These are phyloP conservation scores for Schizosaccharomyces pombe DNA, from an alignment of 805 yeast species.

Conservation along the genomic window DNA sequence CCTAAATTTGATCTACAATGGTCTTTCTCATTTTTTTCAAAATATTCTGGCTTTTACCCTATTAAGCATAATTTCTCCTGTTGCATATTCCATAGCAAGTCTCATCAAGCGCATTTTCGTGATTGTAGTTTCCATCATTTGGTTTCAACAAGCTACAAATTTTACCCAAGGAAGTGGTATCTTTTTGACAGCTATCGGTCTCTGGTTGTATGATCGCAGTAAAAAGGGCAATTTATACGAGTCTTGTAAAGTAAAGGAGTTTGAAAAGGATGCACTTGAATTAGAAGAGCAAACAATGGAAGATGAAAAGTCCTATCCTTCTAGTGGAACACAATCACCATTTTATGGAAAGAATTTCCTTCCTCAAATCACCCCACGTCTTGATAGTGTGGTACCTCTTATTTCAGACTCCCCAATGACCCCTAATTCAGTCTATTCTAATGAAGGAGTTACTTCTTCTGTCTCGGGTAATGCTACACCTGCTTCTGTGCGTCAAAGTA, in stretches of 20 bases:
- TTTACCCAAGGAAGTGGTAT: slow-evolving; percentile 21
- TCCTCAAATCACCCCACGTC: neutral
- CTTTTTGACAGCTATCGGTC: slow-evolving; percentile 13
- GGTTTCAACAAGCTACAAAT: slow-evolving; percentile 25
- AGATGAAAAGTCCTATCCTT: neutral
- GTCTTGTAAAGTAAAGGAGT: neutral
- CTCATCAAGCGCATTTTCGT: slow-evolving; percentile 74
- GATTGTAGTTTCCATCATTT: slow-evolving; percentile 51
- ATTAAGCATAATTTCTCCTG: slow-evolving; percentile 58
- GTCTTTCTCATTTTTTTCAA: slow-evolving; percentile 57
- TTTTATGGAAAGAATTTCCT: neutral
- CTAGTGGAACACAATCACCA: neutral
- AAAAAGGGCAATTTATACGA: neutral
- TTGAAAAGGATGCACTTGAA: neutral
- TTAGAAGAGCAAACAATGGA: neutral
- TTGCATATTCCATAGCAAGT: slow-evolving; percentile 67
- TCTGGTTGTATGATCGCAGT: slow-evolving; percentile 5
- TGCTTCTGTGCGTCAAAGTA: too few relatives aligned
- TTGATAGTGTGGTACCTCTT: neutral
- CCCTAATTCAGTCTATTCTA: neutral
- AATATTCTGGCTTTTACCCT: slow-evolving; percentile 62
- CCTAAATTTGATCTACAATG: slow-evolving; percentile 32
- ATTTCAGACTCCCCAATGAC: neutral
- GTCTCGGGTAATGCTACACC: too few relatives aligned
- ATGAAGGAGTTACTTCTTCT: too few relatives aligned